Evolutionary conservation across 148 eudicot species (phyloP), one percentile per base, ranked within the genome.

Genomic region (Dysphania ambrosioides): DNA sequence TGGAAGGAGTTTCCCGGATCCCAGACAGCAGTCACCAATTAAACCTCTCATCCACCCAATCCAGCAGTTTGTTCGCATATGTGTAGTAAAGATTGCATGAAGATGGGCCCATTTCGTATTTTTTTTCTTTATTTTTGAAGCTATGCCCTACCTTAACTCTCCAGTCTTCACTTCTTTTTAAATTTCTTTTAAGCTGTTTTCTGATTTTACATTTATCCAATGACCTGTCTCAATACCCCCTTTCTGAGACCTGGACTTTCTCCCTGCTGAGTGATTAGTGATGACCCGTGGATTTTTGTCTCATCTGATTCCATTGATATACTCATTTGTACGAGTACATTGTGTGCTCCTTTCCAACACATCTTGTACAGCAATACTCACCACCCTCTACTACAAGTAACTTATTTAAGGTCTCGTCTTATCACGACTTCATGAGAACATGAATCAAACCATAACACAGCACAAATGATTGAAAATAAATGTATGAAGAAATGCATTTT

Each of bases 1-100:
- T 9, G 49, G 49, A 42, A 24, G 42, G 6, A 82, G 82, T 49
- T 42, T 51, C 79, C 79, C 53, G 72, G 74, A 79, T 68, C 51
- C 65, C 56, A 72, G 85, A 79, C 85, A 82, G 69, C 77, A 71
- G 26, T 40, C 77, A 58, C 76, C 61, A 74, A 58, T 78, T 81
- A 78, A 38, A 30, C 85, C 85, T 79, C 30, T 42, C 29, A 73
- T 11, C 84, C 75, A 24, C 41, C 40, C 31, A 42, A 34, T 7
- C 12, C 32, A 15, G 29, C 58, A 24, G 18, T 60, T 26, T 23
- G 57, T 72, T 35, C 16, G 15, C 15, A 9, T 34, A n/a, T 38
- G 61, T 2, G 8, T 53, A 53, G 8, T 53, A 53, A 53, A 53
- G 8, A 51, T 6, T 59, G 30, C 63, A 1, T 59, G 15, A 26